phyloP scores from a whole-genome alignment of 1,139 yeast genomes.

The Kluyveromyces marxianus region DNA sequence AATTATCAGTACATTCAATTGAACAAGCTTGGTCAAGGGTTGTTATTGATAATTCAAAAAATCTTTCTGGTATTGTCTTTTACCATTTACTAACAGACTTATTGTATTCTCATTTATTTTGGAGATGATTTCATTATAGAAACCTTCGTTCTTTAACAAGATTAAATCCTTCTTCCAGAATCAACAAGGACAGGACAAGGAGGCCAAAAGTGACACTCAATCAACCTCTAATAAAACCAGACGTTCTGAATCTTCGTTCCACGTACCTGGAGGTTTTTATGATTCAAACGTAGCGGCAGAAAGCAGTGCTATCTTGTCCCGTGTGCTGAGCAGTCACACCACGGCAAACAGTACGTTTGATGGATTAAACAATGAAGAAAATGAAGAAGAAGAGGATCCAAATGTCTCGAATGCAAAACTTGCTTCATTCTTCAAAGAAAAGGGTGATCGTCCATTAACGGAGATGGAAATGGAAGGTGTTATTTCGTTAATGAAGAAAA shows the following conservation, averaged over 20 bases:
- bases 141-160: constrained; percentile 7
- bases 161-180: constrained; percentile 9
- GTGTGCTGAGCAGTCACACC: neutral
- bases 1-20: neutral
- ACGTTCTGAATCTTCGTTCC: neutral
- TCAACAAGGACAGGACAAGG: neutral
- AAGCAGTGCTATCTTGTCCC: neutral
- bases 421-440: constrained; percentile 63
- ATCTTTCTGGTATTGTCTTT: too few species aligned
- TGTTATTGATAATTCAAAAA: neutral
- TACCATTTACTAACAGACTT: neutral
- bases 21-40: neutral
- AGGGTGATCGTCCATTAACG: constrained; percentile 68
- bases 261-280: constrained; percentile 12
- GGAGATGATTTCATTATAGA: neutral
- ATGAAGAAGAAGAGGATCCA: constrained; percentile 5
- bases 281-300: constrained; percentile 4
- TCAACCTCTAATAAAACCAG: neutral
- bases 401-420: constrained; percentile 33
- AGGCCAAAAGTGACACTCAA: neutral
- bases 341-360: constrained; percentile 1
- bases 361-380: neutral
- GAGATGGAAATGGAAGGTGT: constrained; percentile 85
- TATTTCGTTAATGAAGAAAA: constrained; percentile 45
- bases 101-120: neutral